Percentiles rank a stretch among this genome's conserved stretches.
phyloP scores from a whole-genome alignment of 257 asterid genomes.

The Nicotiana obtusifolia region DNA sequence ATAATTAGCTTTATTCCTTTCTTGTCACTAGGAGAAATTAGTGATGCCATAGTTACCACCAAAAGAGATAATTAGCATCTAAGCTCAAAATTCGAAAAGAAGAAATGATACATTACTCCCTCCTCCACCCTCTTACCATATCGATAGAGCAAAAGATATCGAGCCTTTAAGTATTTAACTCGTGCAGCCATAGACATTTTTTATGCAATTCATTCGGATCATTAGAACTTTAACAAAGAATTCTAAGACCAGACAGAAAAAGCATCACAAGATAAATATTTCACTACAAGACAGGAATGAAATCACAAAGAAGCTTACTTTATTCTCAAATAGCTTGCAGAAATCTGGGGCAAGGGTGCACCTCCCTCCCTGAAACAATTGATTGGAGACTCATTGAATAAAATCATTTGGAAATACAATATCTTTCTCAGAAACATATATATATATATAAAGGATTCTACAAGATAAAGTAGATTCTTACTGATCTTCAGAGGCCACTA shows the following conservation, averaged over 20 bases:
- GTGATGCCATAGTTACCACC: neutral
- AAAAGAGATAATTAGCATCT: neutral
- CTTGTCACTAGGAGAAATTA: neutral
- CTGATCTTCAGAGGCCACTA: conserved; percentile 75
- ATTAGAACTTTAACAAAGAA: neutral
- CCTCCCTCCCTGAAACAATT: conserved; percentile 59
- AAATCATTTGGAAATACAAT: conserved; percentile 1
- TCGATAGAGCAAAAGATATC: neutral
- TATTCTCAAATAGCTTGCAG: conserved; percentile 80
- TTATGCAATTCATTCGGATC: neutral
- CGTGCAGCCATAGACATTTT: neutral
- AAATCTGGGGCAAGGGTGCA: conserved; percentile 75
- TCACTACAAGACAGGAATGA: conserved; percentile 9
- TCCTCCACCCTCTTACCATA: neutral
- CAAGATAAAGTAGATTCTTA: conserved; percentile 34
- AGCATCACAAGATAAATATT: neutral
- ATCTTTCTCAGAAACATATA: neutral
- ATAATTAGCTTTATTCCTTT: neutral
- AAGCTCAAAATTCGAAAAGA: neutral
- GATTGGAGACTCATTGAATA: conserved; percentile 7
- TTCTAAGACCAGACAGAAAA: neutral
- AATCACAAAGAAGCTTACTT: conserved; percentile 46
- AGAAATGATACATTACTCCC: neutral
- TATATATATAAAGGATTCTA: neutral
- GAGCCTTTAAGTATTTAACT: neutral